Evolutionary conservation across 768 basidiomycete species (phyloP), one percentile per base, ranked within the genome.

Genomic region (Russula emetica): DNA sequence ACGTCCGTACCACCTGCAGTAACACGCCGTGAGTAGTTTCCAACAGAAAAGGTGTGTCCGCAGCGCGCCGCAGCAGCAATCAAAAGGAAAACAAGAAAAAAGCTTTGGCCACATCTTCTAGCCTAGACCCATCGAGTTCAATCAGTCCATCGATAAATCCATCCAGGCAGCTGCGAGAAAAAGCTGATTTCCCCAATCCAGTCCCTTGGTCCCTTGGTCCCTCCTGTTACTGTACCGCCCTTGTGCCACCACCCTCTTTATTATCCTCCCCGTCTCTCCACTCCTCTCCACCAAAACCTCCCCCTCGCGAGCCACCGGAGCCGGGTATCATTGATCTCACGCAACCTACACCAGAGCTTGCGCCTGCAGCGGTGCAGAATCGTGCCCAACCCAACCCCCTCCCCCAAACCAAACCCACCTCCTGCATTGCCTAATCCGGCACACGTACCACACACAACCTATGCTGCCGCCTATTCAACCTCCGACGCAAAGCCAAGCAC

Each of bases 181-280:
- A 67, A 47, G 30, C 55, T 53, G 11, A 36, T 36, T 11, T n/a
- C 54, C 32, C 18, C 63, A 67, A 40, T 67, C 66, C 26, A 65
- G 64, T 50, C 64, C 64, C 22, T 26, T 61, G 64, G 60, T n/a
- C n/a, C n/a, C n/a, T n/a, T n/a, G n/a, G n/a, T 61, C 20, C 54
- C 64, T 56, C 55, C 58, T 8, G 58, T 59, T 6, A n/a, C n/a
- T n/a, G n/a, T n/a, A 7, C 60, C 20, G 26, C 36, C n/a, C 40
- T 53, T n/a, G 63, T 54, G 28, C 63, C 63, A n/a, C n/a, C n/a
- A n/a, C 28, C 63, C 5, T 34, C 60, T 20, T 44, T 59, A 8
- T 24, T 49, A 5, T 8, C 54, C 18, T 60, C 63, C 24, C 63
- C 59, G 2, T 20, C 59, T 2, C 30, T 47, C 9, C 51, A 26